These are phyloP conservation scores for Xylariales sp. DNA, from an alignment of 2,329 filamentous ascomycete genomes.

Conservation along the genomic window DNA sequence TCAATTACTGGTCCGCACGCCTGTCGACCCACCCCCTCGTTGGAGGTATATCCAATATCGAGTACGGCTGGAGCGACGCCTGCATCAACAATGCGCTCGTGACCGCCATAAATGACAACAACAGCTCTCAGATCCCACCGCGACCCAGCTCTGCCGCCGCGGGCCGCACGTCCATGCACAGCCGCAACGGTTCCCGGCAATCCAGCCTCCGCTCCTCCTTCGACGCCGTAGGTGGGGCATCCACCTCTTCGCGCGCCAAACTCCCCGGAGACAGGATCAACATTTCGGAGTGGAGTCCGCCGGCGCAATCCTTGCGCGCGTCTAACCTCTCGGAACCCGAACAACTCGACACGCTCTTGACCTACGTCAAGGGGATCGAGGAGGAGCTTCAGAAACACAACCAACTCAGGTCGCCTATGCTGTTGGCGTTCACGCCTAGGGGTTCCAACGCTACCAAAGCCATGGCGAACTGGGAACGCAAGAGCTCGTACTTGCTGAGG, in stretches of 20 bases:
- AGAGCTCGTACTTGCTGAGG: slow-evolving; percentile 82
- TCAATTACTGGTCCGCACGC: slow-evolving; percentile 96
- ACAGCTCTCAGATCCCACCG: slow-evolving; percentile 31
- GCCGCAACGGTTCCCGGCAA: slow-evolving; percentile 31
- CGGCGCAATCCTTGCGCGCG: slow-evolving; percentile 83
- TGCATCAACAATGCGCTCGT: slow-evolving; percentile 64
- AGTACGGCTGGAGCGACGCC: slow-evolving; percentile 91
- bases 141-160: slow-evolving; percentile 49
- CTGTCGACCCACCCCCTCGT: slow-evolving; percentile 89
- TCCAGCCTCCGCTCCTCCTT: slow-evolving; percentile 54
- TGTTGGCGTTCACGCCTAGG: slow-evolving; percentile 81
- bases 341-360: slow-evolving; percentile 68
- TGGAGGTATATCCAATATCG: slow-evolving; percentile 92
- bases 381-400: slow-evolving; percentile 84
- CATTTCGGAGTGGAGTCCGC: slow-evolving; percentile 85
- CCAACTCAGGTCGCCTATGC: slow-evolving; percentile 79
- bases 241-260: slow-evolving; percentile 55
- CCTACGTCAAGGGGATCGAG: slow-evolving; percentile 82
- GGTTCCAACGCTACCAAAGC: slow-evolving; percentile 76
- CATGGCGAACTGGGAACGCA: slow-evolving; percentile 96
- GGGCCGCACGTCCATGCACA: slow-evolving; percentile 41
- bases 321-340: slow-evolving; percentile 74
- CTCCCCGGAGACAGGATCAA: slow-evolving; percentile 79
- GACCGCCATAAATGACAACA: slow-evolving; percentile 46
- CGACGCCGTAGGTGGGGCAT: slow-evolving; percentile 57